phyloP scores from a whole-genome alignment of 129 eudicot genomes.

The Chrysanthemum makinoi region DNA sequence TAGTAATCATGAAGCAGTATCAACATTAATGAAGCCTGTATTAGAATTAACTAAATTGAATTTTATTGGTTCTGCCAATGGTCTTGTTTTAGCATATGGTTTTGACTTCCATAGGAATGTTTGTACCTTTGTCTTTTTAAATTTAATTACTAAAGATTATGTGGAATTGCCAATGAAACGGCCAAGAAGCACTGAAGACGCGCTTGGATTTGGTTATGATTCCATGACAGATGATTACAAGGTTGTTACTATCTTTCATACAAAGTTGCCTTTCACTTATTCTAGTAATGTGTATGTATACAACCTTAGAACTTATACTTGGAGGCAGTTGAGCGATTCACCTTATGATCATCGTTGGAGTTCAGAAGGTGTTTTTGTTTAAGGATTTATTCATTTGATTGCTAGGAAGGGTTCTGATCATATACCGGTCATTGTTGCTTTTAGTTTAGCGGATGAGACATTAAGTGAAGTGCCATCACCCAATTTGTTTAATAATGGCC shows the following conservation, averaged over 20 bases:
- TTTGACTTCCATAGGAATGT: not conserved
- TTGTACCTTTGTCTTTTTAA: not conserved
- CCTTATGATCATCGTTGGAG: not conserved
- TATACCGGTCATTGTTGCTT: not conserved
- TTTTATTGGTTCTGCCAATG: not conserved
- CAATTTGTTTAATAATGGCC: not conserved
- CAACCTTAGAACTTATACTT: not conserved
- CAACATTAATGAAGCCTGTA: not conserved
- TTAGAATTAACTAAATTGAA: not conserved
- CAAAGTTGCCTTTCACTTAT: not conserved
- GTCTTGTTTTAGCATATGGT: not conserved
- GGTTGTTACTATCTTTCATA: not conserved
- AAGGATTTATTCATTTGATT: not conserved
- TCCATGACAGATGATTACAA: not conserved
- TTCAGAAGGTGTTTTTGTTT: not conserved
- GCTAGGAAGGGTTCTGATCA: not conserved
- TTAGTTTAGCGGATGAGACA: constrained; percentile 1
- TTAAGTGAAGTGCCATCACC: constrained; percentile 8
- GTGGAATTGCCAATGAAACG: not conserved
- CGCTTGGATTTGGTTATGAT: not conserved
- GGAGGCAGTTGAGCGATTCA: not conserved
- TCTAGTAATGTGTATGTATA: not conserved
- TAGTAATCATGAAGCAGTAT: not conserved
- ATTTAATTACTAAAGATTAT: not conserved
- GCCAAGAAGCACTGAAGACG: too few species aligned